Conservation (phyloP, 768 basidiomycete species). For the Dioszegia aurantiaca region DNA sequence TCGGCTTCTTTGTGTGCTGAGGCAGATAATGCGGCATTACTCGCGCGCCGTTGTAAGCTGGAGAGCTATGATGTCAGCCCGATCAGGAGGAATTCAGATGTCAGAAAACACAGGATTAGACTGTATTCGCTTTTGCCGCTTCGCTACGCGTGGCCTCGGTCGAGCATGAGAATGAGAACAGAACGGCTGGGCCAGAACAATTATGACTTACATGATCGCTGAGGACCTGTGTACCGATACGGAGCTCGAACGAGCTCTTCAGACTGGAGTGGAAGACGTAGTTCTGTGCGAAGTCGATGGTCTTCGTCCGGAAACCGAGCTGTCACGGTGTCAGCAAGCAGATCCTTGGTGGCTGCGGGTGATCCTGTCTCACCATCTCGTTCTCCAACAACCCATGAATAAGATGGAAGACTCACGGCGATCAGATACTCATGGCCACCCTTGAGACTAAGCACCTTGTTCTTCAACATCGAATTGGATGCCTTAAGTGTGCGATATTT, state of each 20-base stretch:
- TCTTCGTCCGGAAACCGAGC: constrained; percentile 43
- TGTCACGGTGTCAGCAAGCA: constrained; percentile 4
- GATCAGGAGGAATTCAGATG: not conserved
- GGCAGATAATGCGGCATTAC: constrained; percentile 12
- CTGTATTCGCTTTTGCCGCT: too few species aligned
- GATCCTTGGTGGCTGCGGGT: not conserved
- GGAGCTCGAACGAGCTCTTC: constrained; percentile 36
- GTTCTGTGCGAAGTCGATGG: constrained; percentile 30
- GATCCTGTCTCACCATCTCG: not conserved
- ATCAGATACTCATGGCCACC: constrained; percentile 45
- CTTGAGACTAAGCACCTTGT: constrained; percentile 34
- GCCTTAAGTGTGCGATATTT: constrained; percentile 40
- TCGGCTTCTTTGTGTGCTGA: constrained; percentile 22
- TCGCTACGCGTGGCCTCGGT: too few species aligned
- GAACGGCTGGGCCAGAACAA: too few species aligned
- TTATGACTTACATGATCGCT: constrained; percentile 33
- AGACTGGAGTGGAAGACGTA: constrained; percentile 28
- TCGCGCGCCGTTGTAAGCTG: constrained; percentile 24
- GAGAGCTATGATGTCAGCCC: constrained; percentile 19
- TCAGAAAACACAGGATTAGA: too few species aligned
- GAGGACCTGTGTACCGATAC: constrained; percentile 32
- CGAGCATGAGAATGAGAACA: too few species aligned
- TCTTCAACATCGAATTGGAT: constrained; percentile 33
- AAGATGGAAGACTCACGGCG: constrained; percentile 29
- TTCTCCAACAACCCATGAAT: too few species aligned